A percentile compares a stretch with the other conserved stretches of the same genome.
phyloP scores from a whole-genome alignment of 2,329 filamentous ascomycete species.

The Phialocephala subalpina region DNA sequence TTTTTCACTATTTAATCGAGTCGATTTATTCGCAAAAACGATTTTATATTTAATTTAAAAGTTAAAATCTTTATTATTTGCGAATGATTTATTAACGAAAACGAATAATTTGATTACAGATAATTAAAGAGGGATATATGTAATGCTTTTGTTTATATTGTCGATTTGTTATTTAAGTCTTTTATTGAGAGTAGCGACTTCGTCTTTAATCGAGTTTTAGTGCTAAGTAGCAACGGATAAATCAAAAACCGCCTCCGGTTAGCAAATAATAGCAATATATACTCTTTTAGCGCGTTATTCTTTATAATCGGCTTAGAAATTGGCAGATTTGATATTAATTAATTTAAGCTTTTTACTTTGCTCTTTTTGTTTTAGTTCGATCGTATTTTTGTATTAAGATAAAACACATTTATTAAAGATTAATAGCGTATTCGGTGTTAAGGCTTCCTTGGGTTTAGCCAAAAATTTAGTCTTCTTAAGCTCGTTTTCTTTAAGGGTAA shows the following conservation, averaged over 20 bases:
- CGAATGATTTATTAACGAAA: slow-evolving; percentile 30
- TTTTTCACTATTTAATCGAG: not conserved
- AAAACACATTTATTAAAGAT: not conserved
- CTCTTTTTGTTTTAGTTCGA: not conserved
- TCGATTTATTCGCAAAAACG: slow-evolving; percentile 25
- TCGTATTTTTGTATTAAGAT: not conserved
- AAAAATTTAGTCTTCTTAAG: not conserved
- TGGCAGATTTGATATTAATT: not conserved
- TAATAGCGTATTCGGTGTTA: not conserved
- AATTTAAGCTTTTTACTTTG: not conserved
- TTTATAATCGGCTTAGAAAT: not conserved
- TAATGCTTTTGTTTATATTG: too few relatives aligned
- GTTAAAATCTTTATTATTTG: slow-evolving; percentile 33
- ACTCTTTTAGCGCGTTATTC: not conserved
- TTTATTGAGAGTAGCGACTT: slow-evolving; percentile 18
- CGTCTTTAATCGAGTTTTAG: not conserved
- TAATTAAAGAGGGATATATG: slow-evolving; percentile 19
- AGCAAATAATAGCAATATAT: not conserved
- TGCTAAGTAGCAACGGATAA: not conserved
- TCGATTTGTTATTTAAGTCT: slow-evolving; percentile 19
- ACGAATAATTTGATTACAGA: slow-evolving; percentile 22
- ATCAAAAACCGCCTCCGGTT: not conserved
- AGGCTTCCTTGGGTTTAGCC: not conserved
- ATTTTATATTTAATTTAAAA: slow-evolving; percentile 33
- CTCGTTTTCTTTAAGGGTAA: not conserved